A percentile compares a stretch with the other conserved stretches of the same genome.
Conservation (phyloP, 2,329 filamentous ascomycete genomes). For the Tolypocladium endophyticum region DNA sequence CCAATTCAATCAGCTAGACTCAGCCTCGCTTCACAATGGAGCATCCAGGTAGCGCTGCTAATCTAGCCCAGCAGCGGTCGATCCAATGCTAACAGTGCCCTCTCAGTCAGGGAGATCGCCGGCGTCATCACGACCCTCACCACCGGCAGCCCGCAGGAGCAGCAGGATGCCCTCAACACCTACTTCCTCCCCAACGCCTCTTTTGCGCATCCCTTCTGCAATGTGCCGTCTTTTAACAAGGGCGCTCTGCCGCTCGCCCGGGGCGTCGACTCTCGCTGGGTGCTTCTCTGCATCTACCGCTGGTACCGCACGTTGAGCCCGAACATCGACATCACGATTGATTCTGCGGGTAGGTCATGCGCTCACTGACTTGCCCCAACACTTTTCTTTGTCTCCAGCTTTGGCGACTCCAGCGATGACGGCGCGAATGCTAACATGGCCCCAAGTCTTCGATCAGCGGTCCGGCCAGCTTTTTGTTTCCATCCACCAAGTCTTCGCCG, state of each 20-base stretch:
- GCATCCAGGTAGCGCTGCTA: constrained; percentile 25
- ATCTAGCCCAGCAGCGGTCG: neutral
- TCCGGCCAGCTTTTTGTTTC: constrained; percentile 62
- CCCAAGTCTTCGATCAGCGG: constrained; percentile 54
- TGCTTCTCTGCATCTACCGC: constrained; percentile 61
- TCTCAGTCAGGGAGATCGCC: constrained; percentile 40
- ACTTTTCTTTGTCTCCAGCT: neutral
- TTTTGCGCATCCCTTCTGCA: constrained; percentile 72
- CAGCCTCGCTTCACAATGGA: constrained; percentile 20
- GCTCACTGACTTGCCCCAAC: neutral
- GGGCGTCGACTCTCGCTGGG: constrained; percentile 49
- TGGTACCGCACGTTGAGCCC: constrained; percentile 83
- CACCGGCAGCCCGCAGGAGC: constrained; percentile 54
- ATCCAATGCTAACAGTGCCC: neutral
- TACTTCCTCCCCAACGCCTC: constrained; percentile 65
- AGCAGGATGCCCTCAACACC: constrained; percentile 53
- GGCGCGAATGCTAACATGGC: neutral
- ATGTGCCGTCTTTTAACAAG: constrained; percentile 45
- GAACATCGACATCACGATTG: constrained; percentile 55
- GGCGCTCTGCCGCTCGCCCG: constrained; percentile 28
- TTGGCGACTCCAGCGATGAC: neutral
- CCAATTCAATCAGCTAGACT: neutral
- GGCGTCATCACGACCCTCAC: constrained; percentile 58
- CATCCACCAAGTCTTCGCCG: constrained; percentile 63
- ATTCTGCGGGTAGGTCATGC: constrained; percentile 34